Evolutionary conservation across 2,329 filamentous ascomycete species (phyloP), one percentile per base, ranked within the genome.

Genomic region (Gyromitra esculenta): DNA sequence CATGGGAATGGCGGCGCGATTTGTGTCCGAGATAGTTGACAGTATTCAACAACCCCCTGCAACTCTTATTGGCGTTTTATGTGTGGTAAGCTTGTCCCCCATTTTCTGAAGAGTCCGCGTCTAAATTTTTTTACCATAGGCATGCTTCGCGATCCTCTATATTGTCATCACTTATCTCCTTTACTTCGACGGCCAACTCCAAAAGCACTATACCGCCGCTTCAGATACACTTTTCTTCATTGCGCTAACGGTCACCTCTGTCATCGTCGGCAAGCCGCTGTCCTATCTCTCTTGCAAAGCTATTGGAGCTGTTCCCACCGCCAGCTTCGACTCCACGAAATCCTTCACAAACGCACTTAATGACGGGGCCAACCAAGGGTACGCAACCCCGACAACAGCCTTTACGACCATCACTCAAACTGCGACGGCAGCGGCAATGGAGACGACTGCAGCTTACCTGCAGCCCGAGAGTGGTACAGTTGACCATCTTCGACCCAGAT

Each of bases 1-100:
- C 79, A 91, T 97, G 79, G 93, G 93, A 59, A 89, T 97, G 83
- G 90, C 90, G 0, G 89, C 91, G 81, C 93, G 94, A 84, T 96
- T 97, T 84, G 90, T 97, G 81, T 87, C 90, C 31, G 87, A 92
- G 80, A 93, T 96, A 82, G 89, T 93, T 57, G 85, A 86, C 56
- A 88, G 86, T 25, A 87, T 90, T 78, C 88, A 90, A 71, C 86
- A 88, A 39, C 89, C 91, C 0, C 92, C 93, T 0, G 86, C 88
- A 66, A 89, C 94, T 60, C 86, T 97, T 25, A 88, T 97, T 39
- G 93, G 90, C 39, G 93, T 92, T 1, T 87, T 97, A 78, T 89
- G 89, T 77, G 89, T 97, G 79, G 94, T 97, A 39, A n/a, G 25
- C 31, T 37, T 45, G 8, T 9, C 5, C 65, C n/a, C 21, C 31